phyloP scores from a whole-genome alignment of 208 protist genomes.

The Trichomonas vaginalis region DNA sequence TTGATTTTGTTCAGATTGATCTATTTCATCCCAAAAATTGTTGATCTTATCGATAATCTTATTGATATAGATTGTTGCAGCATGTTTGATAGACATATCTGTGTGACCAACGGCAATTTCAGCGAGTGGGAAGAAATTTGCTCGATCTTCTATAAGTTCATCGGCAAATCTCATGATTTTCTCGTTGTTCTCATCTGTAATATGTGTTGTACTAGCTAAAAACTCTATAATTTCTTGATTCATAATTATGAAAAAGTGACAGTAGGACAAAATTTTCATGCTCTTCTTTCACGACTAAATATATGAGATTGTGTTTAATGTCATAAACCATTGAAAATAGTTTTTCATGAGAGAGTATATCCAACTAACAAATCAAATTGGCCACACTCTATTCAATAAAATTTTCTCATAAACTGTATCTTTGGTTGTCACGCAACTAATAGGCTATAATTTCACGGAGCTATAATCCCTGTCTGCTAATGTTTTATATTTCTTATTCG shows the following conservation, averaged over 20 bases:
- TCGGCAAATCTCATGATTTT: background rate
- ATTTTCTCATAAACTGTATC: too few relatives aligned
- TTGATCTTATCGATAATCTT: background rate
- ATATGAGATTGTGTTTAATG: too few relatives aligned
- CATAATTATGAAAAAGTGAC: background rate
- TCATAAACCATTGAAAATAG: too few relatives aligned
- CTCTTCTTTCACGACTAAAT: too few relatives aligned
- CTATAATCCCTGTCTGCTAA: too few relatives aligned
- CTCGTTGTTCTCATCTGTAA: background rate
- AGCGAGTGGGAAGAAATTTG: background rate
- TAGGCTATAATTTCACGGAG: too few relatives aligned
- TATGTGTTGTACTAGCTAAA: background rate
- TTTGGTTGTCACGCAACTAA: too few relatives aligned
- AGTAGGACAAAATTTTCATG: background rate
- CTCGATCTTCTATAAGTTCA: background rate
- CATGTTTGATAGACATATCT: background rate
- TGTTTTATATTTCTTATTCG: too few relatives aligned
- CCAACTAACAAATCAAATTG: too few relatives aligned
- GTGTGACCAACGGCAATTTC: background rate
- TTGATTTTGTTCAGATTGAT: background rate
- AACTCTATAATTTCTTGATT: background rate
- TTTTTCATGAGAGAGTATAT: too few relatives aligned
- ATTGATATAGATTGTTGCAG: background rate
- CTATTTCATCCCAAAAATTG: background rate
- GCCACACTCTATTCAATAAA: too few relatives aligned